Evolutionary conservation across 305 asterid species (phyloP).

Genomic region (Andrographis paniculata): DNA sequence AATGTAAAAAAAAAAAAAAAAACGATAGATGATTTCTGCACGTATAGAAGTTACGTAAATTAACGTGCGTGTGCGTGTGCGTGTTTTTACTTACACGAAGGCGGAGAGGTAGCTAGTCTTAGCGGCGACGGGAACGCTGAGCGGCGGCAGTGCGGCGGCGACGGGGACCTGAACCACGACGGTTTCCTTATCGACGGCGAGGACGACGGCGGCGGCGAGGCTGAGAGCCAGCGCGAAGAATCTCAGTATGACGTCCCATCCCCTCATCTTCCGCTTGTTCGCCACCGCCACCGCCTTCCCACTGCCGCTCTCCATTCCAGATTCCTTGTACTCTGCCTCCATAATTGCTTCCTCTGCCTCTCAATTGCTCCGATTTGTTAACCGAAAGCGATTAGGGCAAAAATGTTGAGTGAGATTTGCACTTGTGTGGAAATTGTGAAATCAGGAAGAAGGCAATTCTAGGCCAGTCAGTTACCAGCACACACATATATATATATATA

Average conservation of each 20-base stretch:
- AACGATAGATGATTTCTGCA: background rate
- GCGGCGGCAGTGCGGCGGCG: constrained; percentile 33
- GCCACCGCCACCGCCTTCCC: constrained; percentile 18
- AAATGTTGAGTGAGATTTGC: too few species aligned
- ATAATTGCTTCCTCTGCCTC: too few species aligned
- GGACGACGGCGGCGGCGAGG: constrained; percentile 33
- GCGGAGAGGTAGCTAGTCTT: constrained; percentile 44
- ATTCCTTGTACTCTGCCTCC: background rate
- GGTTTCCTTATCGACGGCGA: constrained; percentile 37
- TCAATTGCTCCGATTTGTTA: background rate
- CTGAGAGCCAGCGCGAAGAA: constrained; percentile 29
- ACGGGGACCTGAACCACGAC: constrained; percentile 21
- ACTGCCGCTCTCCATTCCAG: background rate
- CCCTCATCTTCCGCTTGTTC: constrained; percentile 17
- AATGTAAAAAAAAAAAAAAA: too few species aligned
- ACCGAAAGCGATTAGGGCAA: background rate
- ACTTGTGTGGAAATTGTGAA: too few species aligned
- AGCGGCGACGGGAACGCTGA: constrained; percentile 35
- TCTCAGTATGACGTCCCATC: constrained; percentile 31
- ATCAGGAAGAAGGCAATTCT: too few species aligned
- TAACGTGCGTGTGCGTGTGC: too few species aligned
- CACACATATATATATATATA: too few species aligned
- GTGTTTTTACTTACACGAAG: constrained; percentile 53
- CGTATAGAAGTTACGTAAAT: too few species aligned
- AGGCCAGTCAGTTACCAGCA: too few species aligned